Evolutionary conservation across 192 early-diverging fungal genomes (phyloP).

Genomic region (Endogone sp.): DNA sequence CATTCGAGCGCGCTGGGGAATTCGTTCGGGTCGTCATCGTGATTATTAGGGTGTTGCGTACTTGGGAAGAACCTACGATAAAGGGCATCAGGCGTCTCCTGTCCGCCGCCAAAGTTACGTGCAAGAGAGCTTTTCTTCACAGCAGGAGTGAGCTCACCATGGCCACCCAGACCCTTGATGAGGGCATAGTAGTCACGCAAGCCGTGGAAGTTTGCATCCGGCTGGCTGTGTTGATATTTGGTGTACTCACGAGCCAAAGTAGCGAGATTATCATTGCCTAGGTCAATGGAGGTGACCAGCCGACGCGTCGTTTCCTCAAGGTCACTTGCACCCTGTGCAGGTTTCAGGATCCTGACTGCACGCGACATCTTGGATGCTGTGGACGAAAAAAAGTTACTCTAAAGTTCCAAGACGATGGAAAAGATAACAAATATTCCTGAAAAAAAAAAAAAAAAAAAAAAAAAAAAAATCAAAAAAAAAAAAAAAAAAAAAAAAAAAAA

Average conservation of each 20-base stretch:
- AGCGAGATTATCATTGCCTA: neutral
- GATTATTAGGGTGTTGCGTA: neutral
- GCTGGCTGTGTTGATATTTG: slow-evolving; percentile 6
- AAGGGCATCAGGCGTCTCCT: neutral
- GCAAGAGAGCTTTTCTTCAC: neutral
- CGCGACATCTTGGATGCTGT: slow-evolving; percentile 6
- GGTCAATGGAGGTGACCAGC: neutral
- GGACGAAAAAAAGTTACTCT: slow-evolving; percentile 14
- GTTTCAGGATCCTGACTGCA: neutral
- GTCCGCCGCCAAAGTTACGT: slow-evolving; percentile 16
- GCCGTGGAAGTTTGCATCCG: slow-evolving; percentile 14
- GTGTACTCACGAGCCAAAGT: slow-evolving; percentile 5
- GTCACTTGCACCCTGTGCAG: neutral
- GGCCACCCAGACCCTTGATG: neutral
- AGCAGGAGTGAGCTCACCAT: neutral
- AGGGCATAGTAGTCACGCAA: neutral
- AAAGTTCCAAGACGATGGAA: neutral
- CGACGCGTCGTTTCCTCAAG: slow-evolving; percentile 3
- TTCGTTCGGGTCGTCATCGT: neutral
- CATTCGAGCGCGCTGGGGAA: slow-evolving; percentile 8
- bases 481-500: neutral
- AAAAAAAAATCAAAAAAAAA: neutral
- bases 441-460: no score
- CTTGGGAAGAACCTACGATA: slow-evolving; percentile 4
- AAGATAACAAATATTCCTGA: no score